Base-by-base conservation (phyloP, 768 basidiomycete species). In the Calocera viscosa region DNA sequence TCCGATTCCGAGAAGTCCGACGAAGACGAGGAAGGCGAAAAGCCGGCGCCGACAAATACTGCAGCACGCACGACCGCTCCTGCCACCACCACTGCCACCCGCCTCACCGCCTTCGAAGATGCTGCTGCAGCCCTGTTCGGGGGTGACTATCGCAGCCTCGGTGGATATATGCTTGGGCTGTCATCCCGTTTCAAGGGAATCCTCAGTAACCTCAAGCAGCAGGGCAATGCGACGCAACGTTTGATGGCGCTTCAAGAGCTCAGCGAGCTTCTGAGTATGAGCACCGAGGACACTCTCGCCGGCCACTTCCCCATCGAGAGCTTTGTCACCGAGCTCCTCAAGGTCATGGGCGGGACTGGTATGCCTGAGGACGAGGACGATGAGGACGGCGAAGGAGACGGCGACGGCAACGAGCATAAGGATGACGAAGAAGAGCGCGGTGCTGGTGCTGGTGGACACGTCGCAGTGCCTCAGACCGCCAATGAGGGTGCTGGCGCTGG, bases 261-360 rank as follows among this genome's bases (percentile, higher is more conserved):
- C 65, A 93, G 91, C 78, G 95, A 98, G 75, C 76, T 97, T 35
- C 84, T 99, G 66, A 90, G 91, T 68, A 94, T 98, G 78, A 92
- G 91, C 76, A 97, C 93, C 1, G 95, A 98, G 77, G 96, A 99
- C 75, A 97, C 94, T 7, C 80, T 99, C 53, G 90, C 91, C 10
- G 93, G 93, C 43, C 94, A 90, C n/a, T 95, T 99, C 78, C 90
- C 89, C 70, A 88, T 94, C 24, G 94, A 95, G 72, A 83, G 86
- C 38, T 98, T 91, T 74, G 91, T 94, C 33, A 85, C 87, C 71
- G 95, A 96, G 75, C 82, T 99, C 40, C 88, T 99, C 68, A 86
- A 86, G 73, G 93, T 97, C 71, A 81, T 98, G 39, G 90, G 91
- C 32, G 78, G 78, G 19, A 65, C 64, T 17, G 47, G 67, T 19